phyloP scores from a whole-genome alignment of 352 stramenopile species.

The Globisporangium acanthophoron region DNA sequence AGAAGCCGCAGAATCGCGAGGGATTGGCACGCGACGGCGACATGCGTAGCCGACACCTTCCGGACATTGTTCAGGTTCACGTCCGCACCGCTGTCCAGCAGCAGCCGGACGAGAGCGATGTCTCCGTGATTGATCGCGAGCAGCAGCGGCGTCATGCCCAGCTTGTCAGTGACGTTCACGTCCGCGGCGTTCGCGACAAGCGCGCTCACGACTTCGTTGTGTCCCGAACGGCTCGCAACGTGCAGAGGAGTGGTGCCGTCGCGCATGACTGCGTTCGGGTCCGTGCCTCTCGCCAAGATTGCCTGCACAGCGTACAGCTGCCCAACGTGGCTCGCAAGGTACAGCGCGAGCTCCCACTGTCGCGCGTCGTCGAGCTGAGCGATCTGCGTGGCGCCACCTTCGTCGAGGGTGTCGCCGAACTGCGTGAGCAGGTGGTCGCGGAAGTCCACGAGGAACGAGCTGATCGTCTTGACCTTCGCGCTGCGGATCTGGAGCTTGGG shows the following conservation, averaged over 20 bases:
- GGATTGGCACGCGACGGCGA: slow-evolving; percentile 40
- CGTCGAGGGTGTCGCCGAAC: slow-evolving; percentile 14
- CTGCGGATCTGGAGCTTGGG: slow-evolving; percentile 31
- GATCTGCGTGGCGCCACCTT: not conserved
- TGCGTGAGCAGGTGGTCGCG: slow-evolving; percentile 37
- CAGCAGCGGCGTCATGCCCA: slow-evolving; percentile 46
- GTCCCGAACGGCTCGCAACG: slow-evolving; percentile 32
- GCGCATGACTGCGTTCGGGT: slow-evolving; percentile 32
- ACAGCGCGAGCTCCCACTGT: slow-evolving; percentile 51
- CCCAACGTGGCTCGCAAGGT: slow-evolving; percentile 41
- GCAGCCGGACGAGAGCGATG: slow-evolving; percentile 32
- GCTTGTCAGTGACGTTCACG: slow-evolving; percentile 27
- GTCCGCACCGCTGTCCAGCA: slow-evolving; percentile 42
- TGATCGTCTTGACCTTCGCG: slow-evolving; percentile 27
- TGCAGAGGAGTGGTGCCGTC: slow-evolving; percentile 42
- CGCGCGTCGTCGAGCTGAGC: slow-evolving; percentile 20
- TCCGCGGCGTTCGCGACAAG: slow-evolving; percentile 41
- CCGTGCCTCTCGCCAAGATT: slow-evolving; percentile 36
- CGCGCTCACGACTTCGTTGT: slow-evolving; percentile 37
- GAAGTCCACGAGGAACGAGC: slow-evolving; percentile 41
- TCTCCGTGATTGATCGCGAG: slow-evolving; percentile 43
- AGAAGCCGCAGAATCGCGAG: slow-evolving; percentile 33
- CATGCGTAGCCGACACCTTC: slow-evolving; percentile 41
- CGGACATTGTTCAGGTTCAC: slow-evolving; percentile 40
- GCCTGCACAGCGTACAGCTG: slow-evolving; percentile 37